phyloP scores from a whole-genome alignment of 371 early-diverging fungal species.

The Choanephora cucurbitarum region DNA sequence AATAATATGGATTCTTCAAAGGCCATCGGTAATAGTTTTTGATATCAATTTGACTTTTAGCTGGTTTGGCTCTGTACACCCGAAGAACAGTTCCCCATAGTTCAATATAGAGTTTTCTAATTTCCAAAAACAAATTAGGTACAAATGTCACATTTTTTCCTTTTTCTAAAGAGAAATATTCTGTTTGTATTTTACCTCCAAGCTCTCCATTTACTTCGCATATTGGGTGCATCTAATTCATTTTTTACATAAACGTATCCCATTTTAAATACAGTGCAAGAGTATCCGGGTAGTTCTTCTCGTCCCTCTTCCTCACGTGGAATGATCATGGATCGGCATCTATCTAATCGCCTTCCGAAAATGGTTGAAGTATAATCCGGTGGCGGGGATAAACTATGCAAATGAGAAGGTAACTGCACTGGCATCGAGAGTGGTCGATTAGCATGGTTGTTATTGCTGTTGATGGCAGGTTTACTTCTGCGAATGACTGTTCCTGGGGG shows the following conservation, averaged over 20 bases:
- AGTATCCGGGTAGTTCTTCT: constrained; percentile 43
- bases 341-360: constrained; percentile 27
- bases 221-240: constrained; percentile 42
- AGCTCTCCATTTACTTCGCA: constrained; percentile 31
- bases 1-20: constrained; percentile 17
- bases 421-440: constrained; percentile 27
- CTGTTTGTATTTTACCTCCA: constrained; percentile 36
- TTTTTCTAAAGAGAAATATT: not conserved
- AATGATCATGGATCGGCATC: constrained; percentile 32
- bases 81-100: constrained; percentile 48
- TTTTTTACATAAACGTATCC: constrained; percentile 49
- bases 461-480: constrained; percentile 9
- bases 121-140: too few relatives aligned
- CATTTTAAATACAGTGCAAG: constrained; percentile 50
- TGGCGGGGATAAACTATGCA: constrained; percentile 8
- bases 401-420: constrained; percentile 16
- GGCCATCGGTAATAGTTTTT: constrained; percentile 19
- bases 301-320: constrained; percentile 37
- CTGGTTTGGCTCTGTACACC: constrained; percentile 39
- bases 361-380: constrained; percentile 10
- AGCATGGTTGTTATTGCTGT: not conserved
- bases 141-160: too few relatives aligned
- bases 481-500: constrained; percentile 12
- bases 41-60: not conserved
- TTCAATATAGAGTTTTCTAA: constrained; percentile 44